Conservation (phyloP, 2,329 filamentous ascomycete species). For the Chaetomium sp. region DNA sequence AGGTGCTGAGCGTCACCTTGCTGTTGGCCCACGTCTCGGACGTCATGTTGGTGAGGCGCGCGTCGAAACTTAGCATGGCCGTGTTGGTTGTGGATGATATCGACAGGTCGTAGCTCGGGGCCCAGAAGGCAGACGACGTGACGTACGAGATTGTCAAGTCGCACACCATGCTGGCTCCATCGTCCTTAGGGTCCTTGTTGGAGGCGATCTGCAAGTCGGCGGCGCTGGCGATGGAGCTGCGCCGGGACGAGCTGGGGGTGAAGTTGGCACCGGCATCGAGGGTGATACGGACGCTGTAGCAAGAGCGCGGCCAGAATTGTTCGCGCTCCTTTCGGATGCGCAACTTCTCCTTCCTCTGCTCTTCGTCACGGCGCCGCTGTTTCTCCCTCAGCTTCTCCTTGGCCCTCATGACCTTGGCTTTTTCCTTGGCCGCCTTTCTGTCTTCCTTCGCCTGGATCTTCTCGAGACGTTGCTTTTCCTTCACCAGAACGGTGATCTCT, state of each 20-base stretch:
- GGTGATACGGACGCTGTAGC: slow-evolving; percentile 54
- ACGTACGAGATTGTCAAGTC: slow-evolving; percentile 61
- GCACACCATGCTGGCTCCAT: slow-evolving; percentile 40
- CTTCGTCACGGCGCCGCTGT: slow-evolving; percentile 41
- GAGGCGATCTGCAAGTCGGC: slow-evolving; percentile 55
- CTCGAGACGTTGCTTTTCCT: slow-evolving; percentile 40
- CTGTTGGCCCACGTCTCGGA: slow-evolving; percentile 65
- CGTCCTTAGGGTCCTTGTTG: slow-evolving; percentile 51
- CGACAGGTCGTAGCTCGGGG: slow-evolving; percentile 62
- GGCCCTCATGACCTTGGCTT: slow-evolving; percentile 42
- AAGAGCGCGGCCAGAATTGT: slow-evolving; percentile 53
- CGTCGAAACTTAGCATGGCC: slow-evolving; percentile 61
- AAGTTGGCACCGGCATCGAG: slow-evolving; percentile 50
- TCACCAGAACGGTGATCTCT: slow-evolving; percentile 39
- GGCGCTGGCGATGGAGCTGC: slow-evolving; percentile 54
- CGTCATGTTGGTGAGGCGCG: slow-evolving; percentile 62
- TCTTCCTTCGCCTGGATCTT: slow-evolving; percentile 33
- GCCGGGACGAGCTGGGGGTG: slow-evolving; percentile 50
- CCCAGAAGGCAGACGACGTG: slow-evolving; percentile 60
- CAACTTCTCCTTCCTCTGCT: slow-evolving; percentile 47
- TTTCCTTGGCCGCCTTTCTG: slow-evolving; percentile 37
- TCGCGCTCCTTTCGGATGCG: slow-evolving; percentile 49
- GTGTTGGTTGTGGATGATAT: slow-evolving; percentile 59
- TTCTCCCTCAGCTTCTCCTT: slow-evolving; percentile 40
- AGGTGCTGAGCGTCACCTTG: slow-evolving; percentile 63